Evolutionary conservation across 495 filamentous ascomycete genomes (phyloP).

Genomic region (Hyaloscypha hepaticicola): DNA sequence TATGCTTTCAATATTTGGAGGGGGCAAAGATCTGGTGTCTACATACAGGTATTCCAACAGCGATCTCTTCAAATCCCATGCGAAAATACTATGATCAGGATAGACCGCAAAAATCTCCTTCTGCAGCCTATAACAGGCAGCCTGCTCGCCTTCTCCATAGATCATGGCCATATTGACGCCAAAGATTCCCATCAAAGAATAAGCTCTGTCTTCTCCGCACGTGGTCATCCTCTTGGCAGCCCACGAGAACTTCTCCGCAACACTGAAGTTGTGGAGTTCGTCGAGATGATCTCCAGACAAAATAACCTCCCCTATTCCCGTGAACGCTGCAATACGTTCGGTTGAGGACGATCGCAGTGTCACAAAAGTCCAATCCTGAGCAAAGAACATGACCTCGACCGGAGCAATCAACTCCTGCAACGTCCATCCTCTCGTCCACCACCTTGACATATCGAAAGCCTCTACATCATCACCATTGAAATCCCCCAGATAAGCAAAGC

Average conservation of each 20-base stretch:
- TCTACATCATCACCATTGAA: not conserved
- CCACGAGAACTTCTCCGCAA: slow-evolving; percentile 30
- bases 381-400: not conserved
- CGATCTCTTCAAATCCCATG: too few relatives aligned
- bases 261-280: not conserved
- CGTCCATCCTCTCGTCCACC: not conserved
- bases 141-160: slow-evolving; percentile 30
- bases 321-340: not conserved
- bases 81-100: too few relatives aligned
- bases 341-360: not conserved
- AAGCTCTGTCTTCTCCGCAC: slow-evolving; percentile 28
- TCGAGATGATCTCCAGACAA: not conserved
- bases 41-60: too few relatives aligned
- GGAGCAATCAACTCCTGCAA: slow-evolving; percentile 2
- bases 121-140: not conserved
- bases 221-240: slow-evolving; percentile 25
- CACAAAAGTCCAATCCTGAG: not conserved
- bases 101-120: not conserved
- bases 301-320: not conserved
- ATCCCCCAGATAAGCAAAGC: not conserved
- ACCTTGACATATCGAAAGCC: not conserved
- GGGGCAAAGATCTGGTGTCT: too few relatives aligned
- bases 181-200: slow-evolving; percentile 31
- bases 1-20: too few relatives aligned
- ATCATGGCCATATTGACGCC: slow-evolving; percentile 32